Base-by-base conservation (phyloP, 1,284 basidiomycete species). In the Apiotrichum brassicae region DNA sequence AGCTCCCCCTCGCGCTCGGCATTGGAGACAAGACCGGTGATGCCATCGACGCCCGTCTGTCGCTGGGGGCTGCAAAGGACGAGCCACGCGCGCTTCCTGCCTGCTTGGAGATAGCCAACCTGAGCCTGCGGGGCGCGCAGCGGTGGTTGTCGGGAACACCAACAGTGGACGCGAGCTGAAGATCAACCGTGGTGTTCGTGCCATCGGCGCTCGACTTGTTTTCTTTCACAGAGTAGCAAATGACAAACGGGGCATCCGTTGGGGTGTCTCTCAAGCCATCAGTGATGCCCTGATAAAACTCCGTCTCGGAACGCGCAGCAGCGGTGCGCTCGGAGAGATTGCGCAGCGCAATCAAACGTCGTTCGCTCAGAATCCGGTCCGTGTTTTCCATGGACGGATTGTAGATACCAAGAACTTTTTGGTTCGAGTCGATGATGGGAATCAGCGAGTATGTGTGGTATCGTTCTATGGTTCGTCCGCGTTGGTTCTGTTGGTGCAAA, bases 361-460 rank as follows among this genome's bases (percentile, higher is more conserved):
- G 45, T 23, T 53, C 43, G 2, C 52, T 46, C 0, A 62, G 32
- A 4, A 60, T 54, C 7, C 53, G 38, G 1, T 35, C 45, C 0
- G 60, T 62, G 6, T 51, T 58, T 18, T 58, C 56, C 19, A 46
- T 32, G 2, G 54, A 53, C 18, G 54, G 54, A 33, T 58, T 62
- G 50, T 50, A 62, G 4, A 60, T 25, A 12, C 58, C 55, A 4
- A 49, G 22, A 3, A 58, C 50, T 22, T 52, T 45, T 6, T 61
- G 56, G 23, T 37, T 19, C 11, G 18, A 13, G 19, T 43, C 59
- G 3, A 39, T 36, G 38, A 71, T 64, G 7, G 69, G 69, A 3
- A 65, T 58, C 20, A 58, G 64, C 34, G 65, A 58, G 60, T 61
- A 71, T 22, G 57, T 56, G 25, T 66, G 65, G 44, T 71, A 68